These are phyloP conservation scores for Baudoinia panamericana DNA, from an alignment of 495 filamentous ascomycete genomes.

Conservation along the genomic window DNA sequence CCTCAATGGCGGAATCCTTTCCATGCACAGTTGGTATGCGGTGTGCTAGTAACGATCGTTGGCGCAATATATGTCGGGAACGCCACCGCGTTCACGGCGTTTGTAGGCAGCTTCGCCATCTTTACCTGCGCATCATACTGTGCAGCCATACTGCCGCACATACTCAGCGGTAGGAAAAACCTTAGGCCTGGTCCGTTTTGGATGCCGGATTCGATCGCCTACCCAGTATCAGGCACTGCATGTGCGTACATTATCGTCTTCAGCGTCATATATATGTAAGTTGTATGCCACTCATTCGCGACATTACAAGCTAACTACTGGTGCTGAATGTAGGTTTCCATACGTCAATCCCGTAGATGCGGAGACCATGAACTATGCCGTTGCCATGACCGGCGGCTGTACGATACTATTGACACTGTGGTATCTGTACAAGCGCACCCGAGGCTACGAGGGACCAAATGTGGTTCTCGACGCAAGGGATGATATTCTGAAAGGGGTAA, in stretches of 20 bases:
- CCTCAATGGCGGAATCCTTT: slow-evolving; percentile 48
- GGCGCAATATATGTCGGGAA: slow-evolving; percentile 63
- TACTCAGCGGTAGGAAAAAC: slow-evolving; percentile 49
- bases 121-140: slow-evolving; percentile 61
- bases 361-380: slow-evolving; percentile 59
- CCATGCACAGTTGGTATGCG: slow-evolving; percentile 52
- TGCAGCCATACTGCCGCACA: slow-evolving; percentile 59
- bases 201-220: slow-evolving; percentile 44
- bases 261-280: slow-evolving; percentile 46
- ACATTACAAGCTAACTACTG: too few species aligned
- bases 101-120: slow-evolving; percentile 61
- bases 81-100: slow-evolving; percentile 59
- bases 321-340: too few species aligned
- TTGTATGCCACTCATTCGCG: too few species aligned
- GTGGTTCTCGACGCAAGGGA: slow-evolving; percentile 7
- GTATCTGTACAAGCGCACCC: slow-evolving; percentile 9
- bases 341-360: slow-evolving; percentile 43
- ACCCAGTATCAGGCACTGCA: slow-evolving; percentile 40
- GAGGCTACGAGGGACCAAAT: slow-evolving; percentile 12
- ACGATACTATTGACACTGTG: slow-evolving; percentile 28
- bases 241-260: slow-evolving; percentile 56
- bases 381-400: slow-evolving; percentile 48
- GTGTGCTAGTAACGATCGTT: slow-evolving; percentile 46
- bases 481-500: slow-evolving; percentile 9
- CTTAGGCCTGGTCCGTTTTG: slow-evolving; percentile 56